Evolutionary conservation across 768 basidiomycete genomes (phyloP).

Genomic region (Tylopilus subfusipes): DNA sequence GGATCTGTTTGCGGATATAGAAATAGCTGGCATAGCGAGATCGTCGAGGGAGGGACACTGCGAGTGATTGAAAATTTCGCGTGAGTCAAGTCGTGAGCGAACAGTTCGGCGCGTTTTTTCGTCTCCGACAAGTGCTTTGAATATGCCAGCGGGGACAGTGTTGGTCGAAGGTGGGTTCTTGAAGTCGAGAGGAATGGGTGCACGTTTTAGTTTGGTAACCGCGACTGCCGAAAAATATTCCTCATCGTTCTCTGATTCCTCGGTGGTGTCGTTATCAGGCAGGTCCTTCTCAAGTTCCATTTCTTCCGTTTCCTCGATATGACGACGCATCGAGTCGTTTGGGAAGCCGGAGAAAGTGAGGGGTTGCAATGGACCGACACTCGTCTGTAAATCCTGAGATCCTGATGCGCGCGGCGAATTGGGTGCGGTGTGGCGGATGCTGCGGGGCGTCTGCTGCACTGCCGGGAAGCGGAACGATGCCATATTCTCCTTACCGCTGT

Average conservation of each 20-base stretch:
- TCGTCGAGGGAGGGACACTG: conserved; percentile 77
- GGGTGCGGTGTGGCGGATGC: conserved; percentile 45
- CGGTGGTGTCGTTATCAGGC: background rate
- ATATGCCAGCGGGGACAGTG: conserved; percentile 81
- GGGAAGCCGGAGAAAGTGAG: conserved; percentile 71
- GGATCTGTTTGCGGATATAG: conserved; percentile 55
- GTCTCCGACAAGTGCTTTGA: conserved; percentile 72
- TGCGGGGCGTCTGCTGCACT: conserved; percentile 46
- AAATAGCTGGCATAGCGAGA: conserved; percentile 61
- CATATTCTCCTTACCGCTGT: conserved; percentile 58
- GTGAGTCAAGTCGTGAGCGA: conserved; percentile 73
- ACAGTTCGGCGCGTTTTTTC: conserved; percentile 67
- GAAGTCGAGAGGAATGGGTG: conserved; percentile 81
- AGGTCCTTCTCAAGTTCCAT: conserved; percentile 11
- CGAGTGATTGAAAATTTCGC: conserved; percentile 68
- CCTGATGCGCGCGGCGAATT: conserved; percentile 35
- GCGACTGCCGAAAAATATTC: conserved; percentile 13
- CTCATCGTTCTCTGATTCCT: conserved; percentile 17
- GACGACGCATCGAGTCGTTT: conserved; percentile 30
- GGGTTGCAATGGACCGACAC: conserved; percentile 32
- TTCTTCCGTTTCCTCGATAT: conserved; percentile 8
- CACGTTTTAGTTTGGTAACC: conserved; percentile 48
- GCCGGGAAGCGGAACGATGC: conserved; percentile 74
- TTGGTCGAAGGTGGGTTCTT: conserved; percentile 60
- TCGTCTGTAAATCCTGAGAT: conserved; percentile 18